Evolutionary conservation across 352 stramenopile genomes (phyloP).

Genomic region (Phytophthora chlamydospora): DNA sequence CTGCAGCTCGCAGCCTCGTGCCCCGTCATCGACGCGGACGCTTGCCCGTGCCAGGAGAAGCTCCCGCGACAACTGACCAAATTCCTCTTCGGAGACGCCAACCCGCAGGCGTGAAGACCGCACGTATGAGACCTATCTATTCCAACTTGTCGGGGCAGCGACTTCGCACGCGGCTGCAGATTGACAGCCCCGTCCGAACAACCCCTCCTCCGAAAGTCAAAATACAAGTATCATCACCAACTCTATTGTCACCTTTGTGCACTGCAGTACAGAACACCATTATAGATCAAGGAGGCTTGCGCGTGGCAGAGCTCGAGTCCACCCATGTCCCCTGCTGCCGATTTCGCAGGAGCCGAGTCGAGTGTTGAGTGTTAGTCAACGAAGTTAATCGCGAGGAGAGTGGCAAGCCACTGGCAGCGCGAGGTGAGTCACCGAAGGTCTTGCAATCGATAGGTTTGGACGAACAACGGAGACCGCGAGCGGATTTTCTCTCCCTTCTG

Average conservation of each 20-base stretch:
- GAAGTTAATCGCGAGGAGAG: not conserved
- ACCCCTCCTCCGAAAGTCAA: not conserved
- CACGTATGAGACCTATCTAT: not conserved
- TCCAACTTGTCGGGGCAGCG: slow-evolving; percentile 1
- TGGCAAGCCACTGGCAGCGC: too few species aligned
- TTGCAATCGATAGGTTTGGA: slow-evolving; percentile 18
- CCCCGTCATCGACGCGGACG: slow-evolving; percentile 3
- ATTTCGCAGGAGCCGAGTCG: too few species aligned
- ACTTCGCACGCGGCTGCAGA: not conserved
- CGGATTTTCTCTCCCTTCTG: not conserved
- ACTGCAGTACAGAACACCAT: too few species aligned
- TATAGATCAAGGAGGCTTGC: too few species aligned
- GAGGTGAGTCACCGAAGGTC: not conserved
- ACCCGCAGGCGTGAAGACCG: slow-evolving; percentile 4
- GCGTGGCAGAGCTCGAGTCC: too few species aligned
- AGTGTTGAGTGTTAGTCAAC: not conserved
- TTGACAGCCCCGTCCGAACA: slow-evolving; percentile 1
- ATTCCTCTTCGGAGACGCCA: slow-evolving; percentile 14
- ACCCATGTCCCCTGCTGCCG: too few species aligned
- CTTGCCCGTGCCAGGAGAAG: slow-evolving; percentile 27
- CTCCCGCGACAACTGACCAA: slow-evolving; percentile 19
- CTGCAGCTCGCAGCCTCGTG: slow-evolving; percentile 16
- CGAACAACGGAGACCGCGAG: not conserved
- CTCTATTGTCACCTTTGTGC: not conserved
- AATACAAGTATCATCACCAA: not conserved